A percentile compares a stretch with the other conserved stretches of the same genome.
These are phyloP conservation scores for Cladosporium sp. DNA, from an alignment of 2,329 filamentous ascomycete genomes.

Conservation along the genomic window DNA sequence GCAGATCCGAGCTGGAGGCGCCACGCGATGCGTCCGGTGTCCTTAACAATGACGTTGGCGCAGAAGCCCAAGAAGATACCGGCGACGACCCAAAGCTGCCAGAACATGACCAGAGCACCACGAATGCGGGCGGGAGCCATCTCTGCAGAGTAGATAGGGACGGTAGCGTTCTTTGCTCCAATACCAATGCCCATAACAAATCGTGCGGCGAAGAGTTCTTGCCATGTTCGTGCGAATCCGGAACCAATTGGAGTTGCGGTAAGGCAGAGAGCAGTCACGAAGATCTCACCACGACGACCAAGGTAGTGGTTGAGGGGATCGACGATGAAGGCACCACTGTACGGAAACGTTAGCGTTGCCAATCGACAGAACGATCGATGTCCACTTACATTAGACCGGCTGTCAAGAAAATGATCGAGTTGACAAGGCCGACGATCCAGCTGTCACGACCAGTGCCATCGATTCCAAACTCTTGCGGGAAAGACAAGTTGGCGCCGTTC, in stretches of 20 bases:
- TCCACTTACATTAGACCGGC: slow-evolving; percentile 35
- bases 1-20: slow-evolving; percentile 68
- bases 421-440: slow-evolving; percentile 47
- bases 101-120: slow-evolving; percentile 75
- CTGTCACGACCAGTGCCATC: slow-evolving; percentile 10
- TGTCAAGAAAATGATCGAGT: slow-evolving; percentile 55
- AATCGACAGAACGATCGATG: neutral
- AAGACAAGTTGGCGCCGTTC: slow-evolving; percentile 35
- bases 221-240: slow-evolving; percentile 58
- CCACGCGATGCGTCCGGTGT: slow-evolving; percentile 62
- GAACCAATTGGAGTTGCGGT: slow-evolving; percentile 68
- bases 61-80: slow-evolving; percentile 65
- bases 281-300: slow-evolving; percentile 40
- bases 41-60: slow-evolving; percentile 64
- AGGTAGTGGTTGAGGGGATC: slow-evolving; percentile 40
- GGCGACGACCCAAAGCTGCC: slow-evolving; percentile 64
- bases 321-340: slow-evolving; percentile 52
- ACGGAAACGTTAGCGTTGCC: neutral
- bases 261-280: slow-evolving; percentile 51
- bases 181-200: slow-evolving; percentile 67
- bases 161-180: slow-evolving; percentile 45
- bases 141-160: slow-evolving; percentile 46
- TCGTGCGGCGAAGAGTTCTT: slow-evolving; percentile 61
- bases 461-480: slow-evolving; percentile 31
- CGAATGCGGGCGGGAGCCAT: slow-evolving; percentile 53